phyloP scores from a whole-genome alignment of 1,284 basidiomycete genomes.

The Trichosporon coremiiforme region DNA sequence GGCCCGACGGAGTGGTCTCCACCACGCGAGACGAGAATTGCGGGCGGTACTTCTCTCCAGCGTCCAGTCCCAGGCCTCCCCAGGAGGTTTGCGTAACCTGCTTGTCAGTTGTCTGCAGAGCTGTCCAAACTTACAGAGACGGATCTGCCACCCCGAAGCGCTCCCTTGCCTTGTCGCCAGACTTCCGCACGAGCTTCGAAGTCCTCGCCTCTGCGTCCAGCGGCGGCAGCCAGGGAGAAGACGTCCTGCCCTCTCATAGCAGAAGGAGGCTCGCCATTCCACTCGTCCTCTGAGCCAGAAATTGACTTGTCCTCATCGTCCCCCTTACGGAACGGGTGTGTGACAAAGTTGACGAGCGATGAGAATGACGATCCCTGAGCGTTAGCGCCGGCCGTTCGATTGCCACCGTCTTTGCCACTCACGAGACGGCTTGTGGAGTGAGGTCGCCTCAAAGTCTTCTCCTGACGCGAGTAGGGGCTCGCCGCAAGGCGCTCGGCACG shows the following conservation, averaged over 20 bases:
- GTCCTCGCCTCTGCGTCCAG: conserved; percentile 35
- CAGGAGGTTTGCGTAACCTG: conserved; percentile 23
- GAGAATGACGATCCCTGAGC: conserved; percentile 17
- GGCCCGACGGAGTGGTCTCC: not conserved
- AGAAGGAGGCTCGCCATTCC: conserved; percentile 43
- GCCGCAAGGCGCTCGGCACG: conserved; percentile 38
- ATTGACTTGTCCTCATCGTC: conserved; percentile 40
- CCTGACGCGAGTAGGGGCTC: conserved; percentile 37
- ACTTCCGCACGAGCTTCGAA: conserved; percentile 39
- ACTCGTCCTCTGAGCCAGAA: conserved; percentile 51
- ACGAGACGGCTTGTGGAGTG: conserved; percentile 26
- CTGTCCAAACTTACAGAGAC: not conserved
- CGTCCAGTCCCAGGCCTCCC: conserved; percentile 21
- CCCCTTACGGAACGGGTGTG: conserved; percentile 36
- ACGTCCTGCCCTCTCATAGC: conserved; percentile 43
- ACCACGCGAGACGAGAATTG: conserved; percentile 3
- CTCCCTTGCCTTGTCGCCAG: conserved; percentile 35
- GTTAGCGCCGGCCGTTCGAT: not conserved
- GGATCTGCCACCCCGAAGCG: not conserved
- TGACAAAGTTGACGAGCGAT: conserved; percentile 37
- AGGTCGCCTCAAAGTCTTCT: conserved; percentile 27
- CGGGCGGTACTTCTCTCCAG: conserved; percentile 20
- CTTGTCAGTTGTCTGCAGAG: not conserved
- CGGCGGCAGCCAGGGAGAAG: conserved; percentile 43
- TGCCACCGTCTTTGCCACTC: conserved; percentile 16